Percentiles rank a stretch among this genome's conserved stretches.
These are phyloP conservation scores for Chimonanthus praecox DNA, from an alignment of 164 flowering plant genomes.

Conservation along the genomic window DNA sequence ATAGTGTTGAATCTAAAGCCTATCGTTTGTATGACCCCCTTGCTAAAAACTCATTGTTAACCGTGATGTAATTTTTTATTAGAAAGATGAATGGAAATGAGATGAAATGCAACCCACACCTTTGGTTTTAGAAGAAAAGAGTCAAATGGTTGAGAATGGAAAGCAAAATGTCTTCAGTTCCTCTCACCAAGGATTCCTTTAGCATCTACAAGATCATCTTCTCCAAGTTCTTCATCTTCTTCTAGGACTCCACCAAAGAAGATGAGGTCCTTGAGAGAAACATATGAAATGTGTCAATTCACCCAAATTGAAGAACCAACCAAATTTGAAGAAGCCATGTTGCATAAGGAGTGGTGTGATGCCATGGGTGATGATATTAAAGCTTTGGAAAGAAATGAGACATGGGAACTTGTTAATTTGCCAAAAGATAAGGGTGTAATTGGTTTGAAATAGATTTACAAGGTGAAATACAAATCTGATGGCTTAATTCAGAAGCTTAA, in stretches of 20 bases:
- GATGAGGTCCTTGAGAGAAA: no score
- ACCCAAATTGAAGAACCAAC: background rate
- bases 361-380: background rate
- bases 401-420: background rate
- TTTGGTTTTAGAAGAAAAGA: background rate
- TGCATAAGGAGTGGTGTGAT: background rate
- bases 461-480: background rate
- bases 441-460: background rate
- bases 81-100: background rate
- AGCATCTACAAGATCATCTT: background rate
- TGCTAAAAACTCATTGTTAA: background rate
- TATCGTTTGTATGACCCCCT: background rate
- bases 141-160: background rate
- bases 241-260: no score
- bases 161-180: background rate
- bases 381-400: background rate
- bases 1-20: background rate
- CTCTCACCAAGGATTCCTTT: background rate
- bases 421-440: background rate
- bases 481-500: background rate
- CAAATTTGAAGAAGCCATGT: background rate
- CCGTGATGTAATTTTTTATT: background rate
- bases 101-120: background rate
- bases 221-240: background rate
- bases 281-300: background rate